A percentile compares a stretch with the other conserved stretches of the same genome.
Conservation (phyloP, 441 rosid genomes). For the Biscutella auriculata region DNA sequence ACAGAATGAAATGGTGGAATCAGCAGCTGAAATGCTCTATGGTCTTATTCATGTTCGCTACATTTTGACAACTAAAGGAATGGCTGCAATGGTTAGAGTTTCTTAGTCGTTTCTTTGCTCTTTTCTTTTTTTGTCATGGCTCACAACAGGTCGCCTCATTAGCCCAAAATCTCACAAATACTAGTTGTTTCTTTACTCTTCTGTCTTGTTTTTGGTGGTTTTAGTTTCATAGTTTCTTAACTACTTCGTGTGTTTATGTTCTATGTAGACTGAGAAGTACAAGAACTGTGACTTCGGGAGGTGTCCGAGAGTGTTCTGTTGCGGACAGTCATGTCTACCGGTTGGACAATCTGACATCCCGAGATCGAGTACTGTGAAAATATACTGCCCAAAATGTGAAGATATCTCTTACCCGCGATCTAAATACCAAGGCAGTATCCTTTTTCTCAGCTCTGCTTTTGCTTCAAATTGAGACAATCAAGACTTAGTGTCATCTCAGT, state of each 20-base stretch:
- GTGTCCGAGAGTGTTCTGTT: slow-evolving; percentile 69
- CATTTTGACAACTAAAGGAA: slow-evolving; percentile 86
- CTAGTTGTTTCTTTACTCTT: neutral
- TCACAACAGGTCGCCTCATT: too few relatives aligned
- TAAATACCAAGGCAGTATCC: slow-evolving; percentile 91
- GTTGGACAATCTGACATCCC: slow-evolving; percentile 74
- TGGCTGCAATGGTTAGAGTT: slow-evolving; percentile 71
- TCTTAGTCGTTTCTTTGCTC: too few relatives aligned
- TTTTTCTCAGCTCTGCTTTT: too few relatives aligned
- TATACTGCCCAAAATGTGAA: slow-evolving; percentile 68
- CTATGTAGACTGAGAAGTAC: slow-evolving; percentile 53
- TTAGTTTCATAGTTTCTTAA: neutral
- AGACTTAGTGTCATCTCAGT: too few relatives aligned
- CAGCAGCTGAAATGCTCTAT: slow-evolving; percentile 91
- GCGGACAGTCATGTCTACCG: slow-evolving; percentile 68
- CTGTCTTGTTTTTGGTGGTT: neutral
- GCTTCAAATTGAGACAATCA: too few relatives aligned
- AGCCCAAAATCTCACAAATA: too few relatives aligned
- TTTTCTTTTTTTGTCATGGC: too few relatives aligned
- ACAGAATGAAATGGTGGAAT: slow-evolving; percentile 91
- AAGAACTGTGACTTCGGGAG: slow-evolving; percentile 68
- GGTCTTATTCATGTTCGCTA: slow-evolving; percentile 90
- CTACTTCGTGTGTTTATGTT: neutral
- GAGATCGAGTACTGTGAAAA: slow-evolving; percentile 60
- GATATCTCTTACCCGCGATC: slow-evolving; percentile 66